Evolutionary conservation across 2,329 filamentous ascomycete genomes (phyloP), one percentile per base, ranked within the genome.

Genomic region (Bretziella fagacearum): DNA sequence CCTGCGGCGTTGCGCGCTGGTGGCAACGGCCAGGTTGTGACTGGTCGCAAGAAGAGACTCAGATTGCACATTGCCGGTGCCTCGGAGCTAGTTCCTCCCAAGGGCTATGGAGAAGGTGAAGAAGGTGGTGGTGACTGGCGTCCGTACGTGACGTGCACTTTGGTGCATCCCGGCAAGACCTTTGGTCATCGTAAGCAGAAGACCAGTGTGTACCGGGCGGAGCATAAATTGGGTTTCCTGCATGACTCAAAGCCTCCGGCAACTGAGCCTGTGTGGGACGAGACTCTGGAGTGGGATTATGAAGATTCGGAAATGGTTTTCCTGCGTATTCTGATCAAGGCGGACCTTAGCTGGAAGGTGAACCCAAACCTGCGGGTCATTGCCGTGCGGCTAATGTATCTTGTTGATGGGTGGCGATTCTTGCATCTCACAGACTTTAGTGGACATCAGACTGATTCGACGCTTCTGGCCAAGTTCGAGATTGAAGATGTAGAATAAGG

Each of bases 261-360:
- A 0, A 77, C 67, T 0, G 75, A 81, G 51, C 77, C 78, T 0
- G 44, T 82, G 6, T 82, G 76, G 77, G 69, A 81, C 53, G 75
- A 81, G 58, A 64, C 62, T 11, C 61, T 82, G 6, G 74, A 79
- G 55, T 82, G 78, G 78, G 73, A 77, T 51, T 81, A 73, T 54
- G 72, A 78, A 4, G 77, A 80, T 48, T 79, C 74, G 53, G 77
- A 81, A 56, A 56, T 82, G 41, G 69, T 70, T 0, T 82, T 82
- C 54, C 53, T 82, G 53, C 65, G 78, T 0, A 65, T 82, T 50
- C 62, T 81, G 35, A 67, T 82, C 60, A 82, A 82, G 65, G 77
- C 71, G 53, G 77, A 81, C 50, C 74, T 78, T 50, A 68, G 67
- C 52, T 81, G 74, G 58, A 62, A 73, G 0, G 62, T 62, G 37